Evolutionary conservation across 768 basidiomycete species (phyloP).

Genomic region (Tylopilus sp.): DNA sequence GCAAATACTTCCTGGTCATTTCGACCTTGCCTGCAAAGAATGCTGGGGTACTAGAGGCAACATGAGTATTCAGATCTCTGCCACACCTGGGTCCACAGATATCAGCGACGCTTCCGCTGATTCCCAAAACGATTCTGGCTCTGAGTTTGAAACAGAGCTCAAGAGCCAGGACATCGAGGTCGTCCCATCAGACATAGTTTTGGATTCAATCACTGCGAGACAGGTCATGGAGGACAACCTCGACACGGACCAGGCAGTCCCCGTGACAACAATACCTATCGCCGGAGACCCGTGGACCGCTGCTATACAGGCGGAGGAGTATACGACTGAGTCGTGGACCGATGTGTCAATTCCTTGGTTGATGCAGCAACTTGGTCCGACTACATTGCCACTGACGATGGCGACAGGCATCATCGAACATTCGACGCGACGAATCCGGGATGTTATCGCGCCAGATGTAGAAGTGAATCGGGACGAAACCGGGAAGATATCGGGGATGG

Average conservation of each 20-base stretch:
- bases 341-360: slow-evolving; percentile 29
- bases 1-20: slow-evolving; percentile 37
- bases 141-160: slow-evolving; percentile 38
- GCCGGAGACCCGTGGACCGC: slow-evolving; percentile 27
- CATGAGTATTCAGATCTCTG: slow-evolving; percentile 24
- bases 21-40: slow-evolving; percentile 46
- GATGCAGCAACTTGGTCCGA: slow-evolving; percentile 49
- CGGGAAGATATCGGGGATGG: slow-evolving; percentile 27
- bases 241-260: slow-evolving; percentile 14
- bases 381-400: slow-evolving; percentile 55
- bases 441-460: slow-evolving; percentile 37
- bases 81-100: neutral
- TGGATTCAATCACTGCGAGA: slow-evolving; percentile 28
- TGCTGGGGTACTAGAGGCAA: slow-evolving; percentile 46
- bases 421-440: slow-evolving; percentile 55
- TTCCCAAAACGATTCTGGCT: neutral
- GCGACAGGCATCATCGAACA: slow-evolving; percentile 59
- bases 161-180: slow-evolving; percentile 32
- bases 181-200: slow-evolving; percentile 18
- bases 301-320: slow-evolving; percentile 20
- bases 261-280: slow-evolving; percentile 16
- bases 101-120: neutral
- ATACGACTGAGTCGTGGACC: slow-evolving; percentile 29
- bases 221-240: slow-evolving; percentile 32
- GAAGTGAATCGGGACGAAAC: neutral